Evolutionary conservation across 768 basidiomycete species (phyloP), one percentile per base, ranked within the genome.

Genomic region (Cubamyces lactineus): DNA sequence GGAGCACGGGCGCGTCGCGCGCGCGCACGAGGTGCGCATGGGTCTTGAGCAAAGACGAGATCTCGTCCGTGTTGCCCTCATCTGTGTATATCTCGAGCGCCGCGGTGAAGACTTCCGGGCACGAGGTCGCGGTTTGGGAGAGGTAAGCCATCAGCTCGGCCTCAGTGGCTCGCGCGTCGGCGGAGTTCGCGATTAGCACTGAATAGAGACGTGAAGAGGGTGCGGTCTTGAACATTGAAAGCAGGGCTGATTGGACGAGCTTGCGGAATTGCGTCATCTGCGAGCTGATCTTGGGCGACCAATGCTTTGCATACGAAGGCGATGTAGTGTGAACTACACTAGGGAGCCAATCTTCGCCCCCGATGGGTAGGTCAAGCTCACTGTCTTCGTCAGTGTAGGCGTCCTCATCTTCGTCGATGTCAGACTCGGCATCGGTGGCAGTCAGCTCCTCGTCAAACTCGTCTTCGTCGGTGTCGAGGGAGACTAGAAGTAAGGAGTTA

Each of bases 21-120:
- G 87, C 80, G 3, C 86, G 86, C n/a, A 89, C 76, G 46, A 89
- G 82, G 53, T 86, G 78, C 0, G 75, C 71, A 66, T 88, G 74
- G 0, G 74, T 58, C 19, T 76, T 69, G 52, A 89, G 80, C 11
- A 87, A 78, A 0, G 59, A 39, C 43, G 75, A 50, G 63, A 88
- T 72, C 28, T 66, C 67, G 0, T 71, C 68, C 6, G 72, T 61
- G 38, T 81, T 67, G 66, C 71, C 67, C 43, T 79, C 77, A 3
- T 69, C 42, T 3, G 79, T 70, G 67, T 82, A 71, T 60, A 88
- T 84, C 3, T 82, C 80, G 12, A 90, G 77, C 0, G 87, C 84
- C 0, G 82, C 81, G 1, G 77, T 78, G 34, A 86, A 75, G 15
- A 81, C 81, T 19, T 86, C 84, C 0, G 84, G 76, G 7, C 81